Base-by-base conservation (phyloP, 306 rosid genomes). In the Quercus rubra region DNA sequence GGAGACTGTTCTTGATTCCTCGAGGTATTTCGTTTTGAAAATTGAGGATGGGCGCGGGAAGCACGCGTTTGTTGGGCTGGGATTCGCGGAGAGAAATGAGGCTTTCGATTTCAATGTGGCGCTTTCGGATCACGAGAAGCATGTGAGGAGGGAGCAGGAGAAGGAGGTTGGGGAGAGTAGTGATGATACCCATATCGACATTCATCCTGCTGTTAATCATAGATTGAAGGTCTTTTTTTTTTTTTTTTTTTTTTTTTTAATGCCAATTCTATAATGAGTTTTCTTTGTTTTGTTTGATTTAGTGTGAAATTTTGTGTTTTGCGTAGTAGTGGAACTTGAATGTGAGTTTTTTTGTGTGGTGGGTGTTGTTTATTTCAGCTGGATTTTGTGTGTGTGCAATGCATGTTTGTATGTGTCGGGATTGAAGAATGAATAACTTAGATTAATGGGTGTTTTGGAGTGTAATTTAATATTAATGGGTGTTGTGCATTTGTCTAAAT, bases 51-150 rank as follows among this genome's bases (percentile, higher is more conserved):
- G 99, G 11, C 78, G 4, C 28, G 99, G 99, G 0, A 96, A 93
- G 81, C 99, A 96, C 82, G 99, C 99, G 1, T 96, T 96, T 57
- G 85, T 96, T 12, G 99, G 99, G 12, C 74, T 96, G 64, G 99
- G 99, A 51, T 96, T 96, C 66, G 74, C 91, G 3, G 99, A 96
- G 87, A 76, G 99, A 33, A 96, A 96, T 73, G 99, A 96, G 81
- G 99, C 99, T 3, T 96, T 96, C 46, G 99, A 96, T 82, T 96
- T 96, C 91, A 96, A 96, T 52, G 99, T 96, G 74, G 96, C 99
- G 5, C 82, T 96, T 38, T 96, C 99, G 71, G 99, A 96, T 75
- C 99, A 96, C 78, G 99, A 96, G 46, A 96, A 96, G 92, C 88
- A 96, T 55, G 96, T 90, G 35, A 85, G 84, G 56, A 82, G 99